These are phyloP conservation scores for Aspergillus melleus DNA, from an alignment of 2,329 filamentous ascomycete genomes.

Conservation along the genomic window DNA sequence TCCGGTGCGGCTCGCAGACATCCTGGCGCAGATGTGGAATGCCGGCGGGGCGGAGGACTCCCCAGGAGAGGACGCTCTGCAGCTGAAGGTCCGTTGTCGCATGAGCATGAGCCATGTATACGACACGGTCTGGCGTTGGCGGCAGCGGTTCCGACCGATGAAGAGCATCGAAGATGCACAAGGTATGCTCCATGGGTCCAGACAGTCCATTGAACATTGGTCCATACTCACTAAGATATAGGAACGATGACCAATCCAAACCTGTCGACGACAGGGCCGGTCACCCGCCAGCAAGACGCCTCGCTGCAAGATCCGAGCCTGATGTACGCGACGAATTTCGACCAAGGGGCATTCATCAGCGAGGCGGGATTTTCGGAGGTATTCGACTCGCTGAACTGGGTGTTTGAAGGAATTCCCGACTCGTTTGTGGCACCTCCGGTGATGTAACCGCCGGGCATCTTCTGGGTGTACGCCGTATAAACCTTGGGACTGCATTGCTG, in stretches of 20 bases:
- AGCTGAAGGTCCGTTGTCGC: constrained; percentile 62
- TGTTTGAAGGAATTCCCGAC: constrained; percentile 79
- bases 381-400: constrained; percentile 90
- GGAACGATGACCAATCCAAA: constrained; percentile 39
- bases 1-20: constrained; percentile 62
- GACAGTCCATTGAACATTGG: not conserved
- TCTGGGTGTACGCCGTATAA: no score
- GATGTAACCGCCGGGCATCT: constrained; percentile 20
- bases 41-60: constrained; percentile 37
- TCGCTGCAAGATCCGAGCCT: constrained; percentile 32
- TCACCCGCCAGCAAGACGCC: constrained; percentile 31
- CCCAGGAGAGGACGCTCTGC: constrained; percentile 44
- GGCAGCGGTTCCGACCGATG: constrained; percentile 63
- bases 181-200: constrained; percentile 57
- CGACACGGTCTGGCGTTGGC: constrained; percentile 67
- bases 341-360: constrained; percentile 38
- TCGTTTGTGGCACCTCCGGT: constrained; percentile 46
- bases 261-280: constrained; percentile 26
- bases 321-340: constrained; percentile 37
- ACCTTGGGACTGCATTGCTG: no score
- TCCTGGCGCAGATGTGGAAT: constrained; percentile 65
- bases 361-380: constrained; percentile 65
- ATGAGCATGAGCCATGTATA: constrained; percentile 68
- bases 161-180: constrained; percentile 63
- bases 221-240: constrained; percentile 19